Conservation (phyloP, 2,329 filamentous ascomycete genomes). For the Berkeleyomyces basicola region DNA sequence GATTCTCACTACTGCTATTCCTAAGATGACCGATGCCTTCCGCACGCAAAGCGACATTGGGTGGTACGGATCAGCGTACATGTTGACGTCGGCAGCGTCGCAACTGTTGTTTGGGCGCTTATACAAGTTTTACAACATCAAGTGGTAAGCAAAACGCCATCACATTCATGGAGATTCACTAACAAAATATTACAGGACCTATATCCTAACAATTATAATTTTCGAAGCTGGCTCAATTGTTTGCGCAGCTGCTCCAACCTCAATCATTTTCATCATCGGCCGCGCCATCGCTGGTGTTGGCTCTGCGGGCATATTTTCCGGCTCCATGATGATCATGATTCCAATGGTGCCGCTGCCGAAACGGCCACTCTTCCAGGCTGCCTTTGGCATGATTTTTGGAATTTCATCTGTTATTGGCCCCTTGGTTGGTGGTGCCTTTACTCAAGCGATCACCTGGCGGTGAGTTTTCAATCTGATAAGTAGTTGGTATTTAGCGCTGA, state of each 20-base stretch:
- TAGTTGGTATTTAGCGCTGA: not conserved
- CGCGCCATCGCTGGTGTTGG: slow-evolving; percentile 40
- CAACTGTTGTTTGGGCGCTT: slow-evolving; percentile 33
- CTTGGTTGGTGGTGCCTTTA: slow-evolving; percentile 37
- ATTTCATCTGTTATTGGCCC: slow-evolving; percentile 36
- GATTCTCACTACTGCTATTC: slow-evolving; percentile 36
- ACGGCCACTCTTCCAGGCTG: slow-evolving; percentile 39
- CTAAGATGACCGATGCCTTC: slow-evolving; percentile 35
- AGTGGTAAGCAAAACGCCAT: slow-evolving; percentile 21
- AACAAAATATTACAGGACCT: slow-evolving; percentile 19
- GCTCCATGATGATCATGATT: slow-evolving; percentile 39
- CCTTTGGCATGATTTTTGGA: slow-evolving; percentile 40
- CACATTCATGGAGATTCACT: not conserved
- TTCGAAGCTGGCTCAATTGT: slow-evolving; percentile 39
- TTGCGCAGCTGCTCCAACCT: slow-evolving; percentile 38
- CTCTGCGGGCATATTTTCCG: slow-evolving; percentile 40
- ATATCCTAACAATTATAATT: slow-evolving; percentile 30
- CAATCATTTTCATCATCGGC: slow-evolving; percentile 37
- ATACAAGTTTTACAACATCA: slow-evolving; percentile 34
- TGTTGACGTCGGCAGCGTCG: slow-evolving; percentile 41
- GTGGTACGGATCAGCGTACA: slow-evolving; percentile 43
- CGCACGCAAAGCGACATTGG: slow-evolving; percentile 39
- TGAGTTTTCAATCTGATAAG: slow-evolving; percentile 13
- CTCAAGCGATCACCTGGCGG: slow-evolving; percentile 31
- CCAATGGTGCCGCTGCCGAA: slow-evolving; percentile 43